Percentiles rank a stretch among this genome's conserved stretches.
These are phyloP conservation scores for Trifolium pratense DNA, from an alignment of 306 rosid species.

Conservation along the genomic window DNA sequence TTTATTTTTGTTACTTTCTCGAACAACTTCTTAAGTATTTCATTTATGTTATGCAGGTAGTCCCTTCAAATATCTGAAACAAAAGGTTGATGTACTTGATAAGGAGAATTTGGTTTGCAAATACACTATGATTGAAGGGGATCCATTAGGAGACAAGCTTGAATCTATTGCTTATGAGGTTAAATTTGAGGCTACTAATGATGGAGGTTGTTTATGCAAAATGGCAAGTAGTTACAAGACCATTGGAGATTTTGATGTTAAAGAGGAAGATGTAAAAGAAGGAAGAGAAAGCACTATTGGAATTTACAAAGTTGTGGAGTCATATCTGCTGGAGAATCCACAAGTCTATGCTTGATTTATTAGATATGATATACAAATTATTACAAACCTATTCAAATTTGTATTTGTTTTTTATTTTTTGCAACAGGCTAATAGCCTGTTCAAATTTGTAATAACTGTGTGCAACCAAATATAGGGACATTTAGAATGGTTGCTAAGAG, in stretches of 20 bases:
- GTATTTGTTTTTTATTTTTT: neutral
- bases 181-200: constrained; percentile 63
- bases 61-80: constrained; percentile 63
- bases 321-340: constrained; percentile 71
- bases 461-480: constrained; percentile 24
- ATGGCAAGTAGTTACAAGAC: constrained; percentile 61
- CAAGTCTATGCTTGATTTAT: constrained; percentile 55
- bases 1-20: neutral
- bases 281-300: constrained; percentile 74
- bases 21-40: constrained; percentile 18
- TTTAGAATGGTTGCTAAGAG: constrained; percentile 37
- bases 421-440: neutral
- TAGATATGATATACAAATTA: constrained; percentile 29
- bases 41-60: constrained; percentile 53
- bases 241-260: constrained; percentile 51
- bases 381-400: constrained; percentile 32
- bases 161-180: constrained; percentile 66
- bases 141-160: constrained; percentile 73
- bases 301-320: constrained; percentile 67
- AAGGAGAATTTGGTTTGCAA: constrained; percentile 59
- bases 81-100: constrained; percentile 64
- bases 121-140: constrained; percentile 76
- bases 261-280: constrained; percentile 61
- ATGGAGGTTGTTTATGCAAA: constrained; percentile 64
- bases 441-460: constrained; percentile 16